Evolutionary conservation across 345 rosid species (phyloP).

Genomic region (Zanthoxylum bungeanum): DNA sequence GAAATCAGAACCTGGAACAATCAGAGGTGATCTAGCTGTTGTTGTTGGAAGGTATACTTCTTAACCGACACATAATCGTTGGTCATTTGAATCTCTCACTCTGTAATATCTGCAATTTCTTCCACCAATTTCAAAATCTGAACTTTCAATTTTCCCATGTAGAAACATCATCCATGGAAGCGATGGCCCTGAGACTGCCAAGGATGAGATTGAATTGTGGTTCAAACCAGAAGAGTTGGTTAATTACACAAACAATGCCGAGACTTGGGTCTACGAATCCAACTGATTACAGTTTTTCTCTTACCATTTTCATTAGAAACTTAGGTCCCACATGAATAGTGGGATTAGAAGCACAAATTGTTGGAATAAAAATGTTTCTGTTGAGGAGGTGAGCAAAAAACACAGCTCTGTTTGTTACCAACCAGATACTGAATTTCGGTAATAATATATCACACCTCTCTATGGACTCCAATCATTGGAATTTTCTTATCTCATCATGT

Average conservation of each 20-base stretch:
- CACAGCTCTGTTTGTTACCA: neutral
- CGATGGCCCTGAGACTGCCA: constrained; percentile 97
- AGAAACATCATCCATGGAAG: constrained; percentile 98
- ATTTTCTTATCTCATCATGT: neutral
- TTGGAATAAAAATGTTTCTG: constrained; percentile 27
- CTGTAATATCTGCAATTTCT: neutral
- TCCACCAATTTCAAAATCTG: too few relatives aligned
- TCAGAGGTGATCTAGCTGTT: constrained; percentile 95
- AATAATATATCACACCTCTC: constrained; percentile 3
- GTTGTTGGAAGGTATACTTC: constrained; percentile 77
- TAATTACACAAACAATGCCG: constrained; percentile 68
- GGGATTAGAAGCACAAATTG: constrained; percentile 26
- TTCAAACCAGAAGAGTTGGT: constrained; percentile 96
- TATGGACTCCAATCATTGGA: neutral
- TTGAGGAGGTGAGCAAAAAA: constrained; percentile 15
- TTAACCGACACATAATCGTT: neutral
- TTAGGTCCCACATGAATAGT: constrained; percentile 22
- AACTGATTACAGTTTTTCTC: constrained; percentile 37
- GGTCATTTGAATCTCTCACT: neutral
- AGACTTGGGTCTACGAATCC: constrained; percentile 87
- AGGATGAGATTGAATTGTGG: constrained; percentile 87
- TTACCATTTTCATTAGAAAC: constrained; percentile 15
- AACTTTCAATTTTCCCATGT: constrained; percentile 7
- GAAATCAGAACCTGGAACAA: constrained; percentile 97
- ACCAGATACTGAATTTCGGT: neutral